Evolutionary conservation across 2,329 filamentous ascomycete genomes (phyloP), one percentile per base, ranked within the genome.

Genomic region (Emmonsiellopsis sp.): DNA sequence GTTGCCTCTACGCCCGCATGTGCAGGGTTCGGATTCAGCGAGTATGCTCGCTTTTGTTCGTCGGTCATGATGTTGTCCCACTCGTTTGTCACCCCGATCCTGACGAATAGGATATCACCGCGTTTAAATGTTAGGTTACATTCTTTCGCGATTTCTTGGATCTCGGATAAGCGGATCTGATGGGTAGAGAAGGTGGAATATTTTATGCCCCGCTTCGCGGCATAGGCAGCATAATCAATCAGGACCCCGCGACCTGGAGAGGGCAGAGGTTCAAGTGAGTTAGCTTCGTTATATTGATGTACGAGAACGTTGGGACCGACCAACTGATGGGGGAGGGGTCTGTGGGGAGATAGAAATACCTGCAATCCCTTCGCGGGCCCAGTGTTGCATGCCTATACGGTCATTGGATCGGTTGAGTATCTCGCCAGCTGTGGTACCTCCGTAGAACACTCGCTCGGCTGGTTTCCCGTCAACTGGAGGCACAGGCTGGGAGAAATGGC

Each of bases 91-190:
- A 72, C 65, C 1, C 72, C 70, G 5, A 70, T 69, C 9, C 76
- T 72, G 7, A 78, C 64, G 53, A 81, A 72, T 5, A 81, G 65
- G 13, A 81, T 74, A 52, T 81, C 79, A 1, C 78, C 79, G 1
- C 65, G 67, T 41, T 69, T 67, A 46, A 80, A 78, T 0, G 62
- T 68, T 20, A 78, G 67, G 5, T 70, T 67, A 49, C 67, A 69
- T 52, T 74, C 70, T 5, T 65, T 58, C 1, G 75, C 74, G 42
- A 74, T 70, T 30, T 68, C 62, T 11, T 65, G 52, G n/a, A 74
- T 63, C 13, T 66, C 63, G 0, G 61, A 50, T 10, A 73, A 58
- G 6, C 63, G 62, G 43, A 76, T 65, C 38, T 66, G 61, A 61
- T 77, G 67, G 20, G 67, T 60, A 20, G 72, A 69, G 58, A 79